phyloP scores from a whole-genome alignment of 176 grass and related monocot genomes.

The Rhynchospora tenuis region DNA sequence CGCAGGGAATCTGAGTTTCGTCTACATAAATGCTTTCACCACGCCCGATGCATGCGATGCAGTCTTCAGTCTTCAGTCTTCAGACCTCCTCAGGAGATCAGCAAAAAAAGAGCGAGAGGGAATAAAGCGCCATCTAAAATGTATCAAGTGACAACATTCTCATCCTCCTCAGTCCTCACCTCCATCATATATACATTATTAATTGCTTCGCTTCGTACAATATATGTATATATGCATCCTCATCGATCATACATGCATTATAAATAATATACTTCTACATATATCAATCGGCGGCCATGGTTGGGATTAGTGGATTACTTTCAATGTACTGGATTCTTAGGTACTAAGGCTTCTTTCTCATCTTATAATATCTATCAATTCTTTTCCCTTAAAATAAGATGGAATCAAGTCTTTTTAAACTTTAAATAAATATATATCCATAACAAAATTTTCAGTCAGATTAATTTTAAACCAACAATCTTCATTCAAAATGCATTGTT shows the following conservation, averaged over 20 bases:
- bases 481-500: no score
- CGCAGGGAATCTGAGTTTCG: slow-evolving; percentile 74
- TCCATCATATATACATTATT: background rate
- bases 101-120: slow-evolving; percentile 30
- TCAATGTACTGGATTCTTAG: background rate
- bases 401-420: no score
- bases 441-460: no score
- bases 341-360: background rate
- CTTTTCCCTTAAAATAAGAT: no score
- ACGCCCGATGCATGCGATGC: slow-evolving; percentile 47
- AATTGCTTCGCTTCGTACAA: no score
- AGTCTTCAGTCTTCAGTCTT: background rate
- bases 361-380: no score
- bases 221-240: background rate
- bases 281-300: background rate
- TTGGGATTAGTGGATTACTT: background rate
- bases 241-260: background rate
- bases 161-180: no score
- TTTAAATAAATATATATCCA: no score
- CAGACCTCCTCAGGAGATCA: background rate
- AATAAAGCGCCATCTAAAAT: slow-evolving; percentile 49
- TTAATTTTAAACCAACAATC: no score
- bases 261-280: background rate
- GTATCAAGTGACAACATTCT: background rate
- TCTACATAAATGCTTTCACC: slow-evolving; percentile 42